phyloP scores from a whole-genome alignment of 2,329 filamentous ascomycete species.

The Diplodia corticola region DNA sequence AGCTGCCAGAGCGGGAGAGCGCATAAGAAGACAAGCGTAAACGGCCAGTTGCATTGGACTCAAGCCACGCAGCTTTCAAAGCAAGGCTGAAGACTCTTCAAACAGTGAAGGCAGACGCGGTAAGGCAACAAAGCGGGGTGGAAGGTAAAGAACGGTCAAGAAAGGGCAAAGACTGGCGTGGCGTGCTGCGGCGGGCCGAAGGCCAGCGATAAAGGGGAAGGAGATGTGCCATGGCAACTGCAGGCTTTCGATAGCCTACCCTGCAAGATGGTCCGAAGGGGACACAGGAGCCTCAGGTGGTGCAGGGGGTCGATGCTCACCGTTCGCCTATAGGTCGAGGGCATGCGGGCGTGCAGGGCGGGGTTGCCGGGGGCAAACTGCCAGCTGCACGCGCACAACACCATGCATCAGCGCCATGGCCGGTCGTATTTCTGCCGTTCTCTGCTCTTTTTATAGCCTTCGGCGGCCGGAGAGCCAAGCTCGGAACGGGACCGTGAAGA shows the following conservation, averaged over 20 bases:
- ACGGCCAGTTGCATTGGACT: neutral
- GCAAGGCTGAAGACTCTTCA: neutral
- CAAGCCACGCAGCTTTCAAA: neutral
- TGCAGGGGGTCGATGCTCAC: neutral
- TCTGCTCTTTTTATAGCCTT: neutral
- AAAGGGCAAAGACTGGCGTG: neutral
- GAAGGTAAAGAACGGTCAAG: neutral
- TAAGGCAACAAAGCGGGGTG: neutral
- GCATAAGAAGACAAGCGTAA: neutral
- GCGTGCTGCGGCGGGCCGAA: neutral
- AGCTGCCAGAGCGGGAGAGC: neutral
- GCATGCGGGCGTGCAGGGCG: neutral
- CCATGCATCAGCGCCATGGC: neutral
- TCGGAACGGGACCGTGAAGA: neutral
- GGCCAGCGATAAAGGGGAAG: neutral
- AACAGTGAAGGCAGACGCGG: neutral
- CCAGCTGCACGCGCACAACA: neutral
- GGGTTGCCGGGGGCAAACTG: neutral
- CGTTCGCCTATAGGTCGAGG: neutral
- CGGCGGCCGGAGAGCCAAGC: neutral
- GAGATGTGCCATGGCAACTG: neutral
- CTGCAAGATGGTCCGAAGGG: constrained; percentile 6
- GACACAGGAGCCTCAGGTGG: constrained; percentile 5
- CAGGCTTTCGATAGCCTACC: constrained; percentile 5
- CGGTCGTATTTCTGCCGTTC: neutral